phyloP scores from a whole-genome alignment of 140 eudicot species.

The Anethum foeniculum region DNA sequence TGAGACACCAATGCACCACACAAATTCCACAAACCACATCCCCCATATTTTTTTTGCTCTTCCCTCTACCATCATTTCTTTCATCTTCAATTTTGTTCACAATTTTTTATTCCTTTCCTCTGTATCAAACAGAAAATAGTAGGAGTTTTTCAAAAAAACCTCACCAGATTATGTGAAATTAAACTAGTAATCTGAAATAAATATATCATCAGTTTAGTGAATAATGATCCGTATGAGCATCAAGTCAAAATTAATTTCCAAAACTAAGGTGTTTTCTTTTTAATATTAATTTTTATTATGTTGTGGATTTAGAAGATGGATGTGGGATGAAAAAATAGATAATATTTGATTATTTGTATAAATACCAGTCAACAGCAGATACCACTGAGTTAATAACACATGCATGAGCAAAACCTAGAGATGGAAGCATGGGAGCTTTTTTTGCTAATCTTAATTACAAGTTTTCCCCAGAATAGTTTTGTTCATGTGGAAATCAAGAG shows the following conservation, averaged over 20 bases:
- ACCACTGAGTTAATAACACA: background rate
- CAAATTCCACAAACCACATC: background rate
- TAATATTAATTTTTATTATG: background rate
- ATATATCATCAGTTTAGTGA: too few relatives aligned
- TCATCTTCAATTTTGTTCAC: background rate
- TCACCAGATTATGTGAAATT: background rate
- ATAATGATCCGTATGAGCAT: too few relatives aligned
- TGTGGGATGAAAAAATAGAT: background rate
- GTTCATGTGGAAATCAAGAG: too few relatives aligned
- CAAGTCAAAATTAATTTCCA: too few relatives aligned
- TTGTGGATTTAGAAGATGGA: background rate
- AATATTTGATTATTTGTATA: background rate
- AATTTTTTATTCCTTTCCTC: background rate
- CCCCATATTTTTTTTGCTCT: background rate
- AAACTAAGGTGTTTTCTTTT: too few relatives aligned
- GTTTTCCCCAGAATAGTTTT: too few relatives aligned
- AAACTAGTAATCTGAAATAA: background rate
- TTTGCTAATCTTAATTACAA: too few relatives aligned
- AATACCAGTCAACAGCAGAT: background rate
- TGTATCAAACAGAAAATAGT: background rate
- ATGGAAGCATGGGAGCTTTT: background rate
- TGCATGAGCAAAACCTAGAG: background rate
- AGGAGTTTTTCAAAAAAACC: background rate
- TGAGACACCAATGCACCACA: too few relatives aligned
- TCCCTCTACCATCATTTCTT: background rate